phyloP scores from a whole-genome alignment of 2,329 filamentous ascomycete species.

The Exophiala spinifera region DNA sequence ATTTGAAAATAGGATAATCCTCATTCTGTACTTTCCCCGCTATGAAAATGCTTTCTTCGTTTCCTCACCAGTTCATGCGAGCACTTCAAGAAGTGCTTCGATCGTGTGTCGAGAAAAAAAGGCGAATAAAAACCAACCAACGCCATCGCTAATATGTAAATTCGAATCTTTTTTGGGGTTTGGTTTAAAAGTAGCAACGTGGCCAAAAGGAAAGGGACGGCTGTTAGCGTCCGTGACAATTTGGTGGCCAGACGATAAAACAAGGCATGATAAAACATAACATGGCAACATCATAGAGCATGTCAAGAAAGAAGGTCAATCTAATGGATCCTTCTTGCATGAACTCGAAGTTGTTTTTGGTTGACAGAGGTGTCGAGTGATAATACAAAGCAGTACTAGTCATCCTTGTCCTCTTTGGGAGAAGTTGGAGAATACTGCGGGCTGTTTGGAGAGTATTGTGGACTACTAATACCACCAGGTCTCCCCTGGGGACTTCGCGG shows the following conservation, averaged over 20 bases:
- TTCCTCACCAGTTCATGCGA: conserved; percentile 12
- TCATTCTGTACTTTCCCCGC: conserved; percentile 13
- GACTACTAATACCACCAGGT: conserved; percentile 52
- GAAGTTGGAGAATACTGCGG: conserved; percentile 43
- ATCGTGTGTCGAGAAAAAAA: conserved; percentile 12
- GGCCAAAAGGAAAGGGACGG: conserved; percentile 7
- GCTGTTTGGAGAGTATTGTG: conserved; percentile 51
- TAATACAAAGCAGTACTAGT: conserved; percentile 26
- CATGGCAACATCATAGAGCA: conserved; percentile 5
- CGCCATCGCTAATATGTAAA: conserved; percentile 28
- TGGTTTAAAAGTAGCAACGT: conserved; percentile 9
- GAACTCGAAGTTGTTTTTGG: conserved; percentile 5
- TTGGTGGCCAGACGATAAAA: conserved; percentile 16
- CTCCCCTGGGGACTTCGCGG: conserved; percentile 31
- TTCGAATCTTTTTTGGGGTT: conserved; percentile 12
- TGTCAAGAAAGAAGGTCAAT: conserved; percentile 29
- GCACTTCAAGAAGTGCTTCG: conserved; percentile 5
- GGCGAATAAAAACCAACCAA: conserved; percentile 22
- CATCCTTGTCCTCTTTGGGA: conserved; percentile 31
- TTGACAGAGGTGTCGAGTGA: conserved; percentile 18
- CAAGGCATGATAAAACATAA: conserved; percentile 17
- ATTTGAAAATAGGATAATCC: conserved; percentile 5
- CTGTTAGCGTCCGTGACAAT: conserved; percentile 15
- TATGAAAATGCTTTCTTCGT: conserved; percentile 1
- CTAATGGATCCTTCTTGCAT: conserved; percentile 30